Percentiles rank a stretch among this genome's conserved stretches.
Conservation (phyloP, 1,284 basidiomycete genomes). For the Malassezia sp. region DNA sequence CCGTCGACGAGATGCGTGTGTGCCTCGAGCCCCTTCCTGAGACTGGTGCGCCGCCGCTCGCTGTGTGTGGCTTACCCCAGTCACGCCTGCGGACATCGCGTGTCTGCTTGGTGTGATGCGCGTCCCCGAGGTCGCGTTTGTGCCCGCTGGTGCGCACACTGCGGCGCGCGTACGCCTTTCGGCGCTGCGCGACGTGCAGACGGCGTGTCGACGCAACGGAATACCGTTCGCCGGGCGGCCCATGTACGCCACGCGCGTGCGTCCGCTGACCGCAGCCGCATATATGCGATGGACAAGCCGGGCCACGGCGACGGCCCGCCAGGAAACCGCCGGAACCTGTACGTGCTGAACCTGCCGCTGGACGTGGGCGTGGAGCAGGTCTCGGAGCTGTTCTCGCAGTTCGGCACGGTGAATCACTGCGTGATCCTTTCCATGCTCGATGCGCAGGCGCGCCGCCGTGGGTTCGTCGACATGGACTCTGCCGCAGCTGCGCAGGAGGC, state of each 20-base stretch:
- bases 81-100: slow-evolving; percentile 2
- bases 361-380: slow-evolving; percentile 37
- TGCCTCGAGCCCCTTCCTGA: slow-evolving; percentile 5
- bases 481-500: slow-evolving; percentile 30
- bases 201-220: neutral
- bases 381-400: slow-evolving; percentile 26
- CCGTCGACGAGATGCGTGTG: too few species aligned
- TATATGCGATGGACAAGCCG: neutral
- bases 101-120: slow-evolving; percentile 1
- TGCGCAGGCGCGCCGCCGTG: slow-evolving; percentile 39
- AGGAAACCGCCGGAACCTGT: slow-evolving; percentile 31
- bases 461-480: slow-evolving; percentile 43
- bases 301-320: neutral
- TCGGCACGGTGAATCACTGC: slow-evolving; percentile 38
- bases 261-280: neutral
- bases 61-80: neutral
- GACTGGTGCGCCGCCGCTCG: neutral
- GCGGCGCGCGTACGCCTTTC: neutral
- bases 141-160: neutral
- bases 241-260: neutral
- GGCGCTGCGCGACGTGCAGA: slow-evolving; percentile 3
- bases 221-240: neutral
- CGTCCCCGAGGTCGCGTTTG: neutral
- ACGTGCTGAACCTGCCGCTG: slow-evolving; percentile 43
- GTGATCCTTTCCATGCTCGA: slow-evolving; percentile 45